phyloP scores from a whole-genome alignment of 306 rosid genomes.

The Quercus ilex region DNA sequence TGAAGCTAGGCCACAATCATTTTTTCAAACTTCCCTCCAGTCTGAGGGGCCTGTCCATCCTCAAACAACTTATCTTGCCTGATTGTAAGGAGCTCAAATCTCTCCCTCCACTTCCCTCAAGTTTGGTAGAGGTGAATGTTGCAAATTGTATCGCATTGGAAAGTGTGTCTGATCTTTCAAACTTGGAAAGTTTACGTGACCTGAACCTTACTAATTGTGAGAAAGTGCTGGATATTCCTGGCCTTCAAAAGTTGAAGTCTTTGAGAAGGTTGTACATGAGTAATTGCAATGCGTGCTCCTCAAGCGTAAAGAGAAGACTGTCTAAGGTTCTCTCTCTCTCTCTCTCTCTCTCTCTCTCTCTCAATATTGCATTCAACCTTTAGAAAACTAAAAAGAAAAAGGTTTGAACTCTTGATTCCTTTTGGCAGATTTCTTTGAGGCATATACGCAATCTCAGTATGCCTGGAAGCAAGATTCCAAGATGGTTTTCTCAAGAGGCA shows the following conservation, averaged over 20 bases:
- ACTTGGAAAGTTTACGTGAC: conserved; percentile 32
- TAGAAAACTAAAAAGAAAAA: too few species aligned
- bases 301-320: conserved; percentile 33
- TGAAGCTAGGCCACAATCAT: conserved; percentile 39
- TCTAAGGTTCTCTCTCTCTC: conserved; percentile 43
- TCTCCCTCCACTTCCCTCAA: conserved; percentile 65
- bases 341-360: background rate
- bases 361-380: background rate
- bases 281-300: conserved; percentile 47
- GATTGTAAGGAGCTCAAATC: conserved; percentile 40
- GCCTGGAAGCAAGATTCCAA: conserved; percentile 60
- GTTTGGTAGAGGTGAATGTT: conserved; percentile 41
- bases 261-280: conserved; percentile 46
- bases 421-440: conserved; percentile 48
- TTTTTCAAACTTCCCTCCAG: conserved; percentile 59
- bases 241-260: conserved; percentile 54
- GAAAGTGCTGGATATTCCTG: conserved; percentile 49
- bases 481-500: conserved; percentile 40
- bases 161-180: conserved; percentile 43
- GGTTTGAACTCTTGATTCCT: too few species aligned
- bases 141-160: conserved; percentile 46
- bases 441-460: conserved; percentile 46
- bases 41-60: conserved; percentile 43
- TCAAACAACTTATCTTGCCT: conserved; percentile 26
- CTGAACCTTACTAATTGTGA: conserved; percentile 56